Evolutionary conservation across 805 yeast species (phyloP), one percentile per base, ranked within the genome.

Genomic region (Kodamaea restingae): DNA sequence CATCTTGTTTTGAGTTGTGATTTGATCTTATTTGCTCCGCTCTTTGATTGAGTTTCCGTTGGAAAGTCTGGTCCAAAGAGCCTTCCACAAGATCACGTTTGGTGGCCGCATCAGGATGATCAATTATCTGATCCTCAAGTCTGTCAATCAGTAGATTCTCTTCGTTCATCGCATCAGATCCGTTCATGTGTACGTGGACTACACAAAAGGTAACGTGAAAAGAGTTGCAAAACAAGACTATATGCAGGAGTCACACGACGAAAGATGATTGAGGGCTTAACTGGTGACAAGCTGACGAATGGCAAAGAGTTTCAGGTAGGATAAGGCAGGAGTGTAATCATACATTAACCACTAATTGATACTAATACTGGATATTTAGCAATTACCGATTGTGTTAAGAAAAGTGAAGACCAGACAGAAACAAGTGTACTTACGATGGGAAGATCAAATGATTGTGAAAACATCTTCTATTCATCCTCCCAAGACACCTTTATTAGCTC

Each of bases 121-220:
- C 72, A n/a, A 66, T 67, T 37, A 66, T 61, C 44, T 65, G 68
- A 42, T 70, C 77, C 37, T 73, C 78, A 32, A 73, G 62, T 42
- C 67, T 62, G 43, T 72, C 75, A 15, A 67, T 67, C 58, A 69
- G 64, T 7, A 54, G 42, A 22, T 47, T 57, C 20, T 55, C 59
- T 15, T 54, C 54, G 30, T 55, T 27, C 20, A 38, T 25, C 12
- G 21, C 32, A 17, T 4, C 10, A 28, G 27, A n/a, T 10, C 8
- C 22, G 24, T 25, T 10, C 7, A 14, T 24, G 20, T 17, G n/a
- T 14, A 28, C 17, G 14, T 17, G 15, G 31, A 28, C 18, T 28
- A 20, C 22, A 20, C 22, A 6, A 20, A 20, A 20, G 8, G 8
- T 20, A 5, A 20, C 22, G 22, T 20, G 22, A 20, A 5, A 20